These are phyloP conservation scores for Powellomyces hirtus DNA, from an alignment of 192 early-diverging fungal species.

Conservation along the genomic window DNA sequence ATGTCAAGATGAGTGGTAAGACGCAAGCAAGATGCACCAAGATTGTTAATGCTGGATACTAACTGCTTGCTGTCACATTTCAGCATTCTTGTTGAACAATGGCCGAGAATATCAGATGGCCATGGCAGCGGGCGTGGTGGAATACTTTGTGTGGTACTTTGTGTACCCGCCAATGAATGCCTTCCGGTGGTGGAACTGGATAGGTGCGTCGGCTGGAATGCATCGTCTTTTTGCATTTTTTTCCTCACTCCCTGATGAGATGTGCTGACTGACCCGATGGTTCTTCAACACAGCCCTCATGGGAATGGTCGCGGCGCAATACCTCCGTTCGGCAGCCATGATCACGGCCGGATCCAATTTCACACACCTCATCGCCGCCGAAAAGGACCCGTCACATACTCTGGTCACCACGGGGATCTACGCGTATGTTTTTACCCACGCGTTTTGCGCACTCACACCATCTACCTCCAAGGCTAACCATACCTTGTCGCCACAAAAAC, in stretches of 20 bases:
- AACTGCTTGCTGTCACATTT: background rate
- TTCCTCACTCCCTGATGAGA: no score
- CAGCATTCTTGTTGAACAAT: slow-evolving; percentile 76
- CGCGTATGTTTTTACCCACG: slow-evolving; percentile 41
- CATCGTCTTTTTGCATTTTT: no score
- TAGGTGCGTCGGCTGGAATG: no score
- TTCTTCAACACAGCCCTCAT: slow-evolving; percentile 47
- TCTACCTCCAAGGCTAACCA: background rate
- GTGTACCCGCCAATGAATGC: slow-evolving; percentile 60
- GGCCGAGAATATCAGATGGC: slow-evolving; percentile 70
- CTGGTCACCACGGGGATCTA: slow-evolving; percentile 90
- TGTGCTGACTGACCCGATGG: background rate
- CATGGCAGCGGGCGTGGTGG: slow-evolving; percentile 59
- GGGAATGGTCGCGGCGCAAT: slow-evolving; percentile 68
- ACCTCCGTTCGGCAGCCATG: slow-evolving; percentile 81
- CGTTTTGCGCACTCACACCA: background rate
- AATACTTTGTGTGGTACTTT: slow-evolving; percentile 67
- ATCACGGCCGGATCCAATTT: slow-evolving; percentile 84
- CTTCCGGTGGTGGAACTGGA: slow-evolving; percentile 27
- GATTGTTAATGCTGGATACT: background rate
- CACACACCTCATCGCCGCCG: slow-evolving; percentile 70
- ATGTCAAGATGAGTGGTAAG: slow-evolving; percentile 71
- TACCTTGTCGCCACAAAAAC: no score
- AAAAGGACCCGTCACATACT: slow-evolving; percentile 67
- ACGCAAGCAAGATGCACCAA: background rate